Conservation (phyloP, 2,329 filamentous ascomycete genomes). For the Clonostachys rhizophaga region DNA sequence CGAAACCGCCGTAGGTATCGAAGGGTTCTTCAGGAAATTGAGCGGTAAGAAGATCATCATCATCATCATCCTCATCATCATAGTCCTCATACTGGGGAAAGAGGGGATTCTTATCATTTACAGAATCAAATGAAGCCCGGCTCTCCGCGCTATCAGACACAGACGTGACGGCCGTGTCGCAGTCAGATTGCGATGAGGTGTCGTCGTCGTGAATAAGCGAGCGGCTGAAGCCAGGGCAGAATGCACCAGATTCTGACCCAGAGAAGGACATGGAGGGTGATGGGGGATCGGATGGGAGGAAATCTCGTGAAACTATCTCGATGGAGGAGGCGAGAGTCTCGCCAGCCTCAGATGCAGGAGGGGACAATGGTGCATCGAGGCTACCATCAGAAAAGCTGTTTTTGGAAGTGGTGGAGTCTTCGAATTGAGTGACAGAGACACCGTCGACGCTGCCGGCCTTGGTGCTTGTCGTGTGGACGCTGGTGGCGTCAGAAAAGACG, state of each 20-base stretch:
- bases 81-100: constrained; percentile 6
- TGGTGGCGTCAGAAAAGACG: constrained; percentile 30
- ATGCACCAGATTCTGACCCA: constrained; percentile 38
- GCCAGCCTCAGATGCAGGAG: constrained; percentile 46
- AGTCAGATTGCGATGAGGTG: constrained; percentile 33
- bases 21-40: constrained; percentile 33
- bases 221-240: constrained; percentile 22
- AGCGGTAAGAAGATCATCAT: constrained; percentile 28
- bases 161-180: constrained; percentile 36
- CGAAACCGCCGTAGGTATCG: constrained; percentile 8
- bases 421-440: constrained; percentile 4
- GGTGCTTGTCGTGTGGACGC: constrained; percentile 26
- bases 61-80: constrained; percentile 19
- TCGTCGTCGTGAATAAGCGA: constrained; percentile 27
- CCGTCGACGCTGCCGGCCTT: constrained; percentile 31
- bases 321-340: constrained; percentile 32
- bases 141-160: constrained; percentile 39
- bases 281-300: constrained; percentile 28
- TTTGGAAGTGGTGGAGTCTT: constrained; percentile 10
- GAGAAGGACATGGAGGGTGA: constrained; percentile 48
- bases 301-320: constrained; percentile 21
- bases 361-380: constrained; percentile 19
- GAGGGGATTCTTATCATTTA: constrained; percentile 18
- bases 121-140: constrained; percentile 21
- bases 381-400: constrained; percentile 6